A percentile compares a stretch with the other conserved stretches of the same genome.
These are phyloP conservation scores for Artemisia argyi DNA, from an alignment of 129 eudicot genomes.

Conservation along the genomic window DNA sequence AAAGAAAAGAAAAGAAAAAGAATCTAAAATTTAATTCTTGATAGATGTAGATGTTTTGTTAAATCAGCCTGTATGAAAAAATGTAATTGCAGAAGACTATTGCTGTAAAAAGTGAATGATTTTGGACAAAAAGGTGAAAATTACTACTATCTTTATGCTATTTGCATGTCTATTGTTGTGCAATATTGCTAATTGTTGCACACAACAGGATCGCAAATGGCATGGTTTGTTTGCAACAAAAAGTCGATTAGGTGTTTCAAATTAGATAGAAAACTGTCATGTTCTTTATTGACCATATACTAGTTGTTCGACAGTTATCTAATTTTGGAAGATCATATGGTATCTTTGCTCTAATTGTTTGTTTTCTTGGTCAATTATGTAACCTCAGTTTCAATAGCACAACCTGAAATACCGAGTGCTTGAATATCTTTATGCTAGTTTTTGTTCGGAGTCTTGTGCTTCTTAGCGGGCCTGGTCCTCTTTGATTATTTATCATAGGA, in stretches of 20 bases:
- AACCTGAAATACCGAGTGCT: conserved; percentile 11
- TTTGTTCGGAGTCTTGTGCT: background rate
- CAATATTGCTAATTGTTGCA: conserved; percentile 5
- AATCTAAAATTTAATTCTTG: background rate
- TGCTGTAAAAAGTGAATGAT: background rate
- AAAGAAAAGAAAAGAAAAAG: background rate
- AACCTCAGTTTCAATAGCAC: background rate
- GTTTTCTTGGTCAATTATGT: background rate
- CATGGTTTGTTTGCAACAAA: conserved; percentile 3
- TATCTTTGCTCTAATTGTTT: background rate
- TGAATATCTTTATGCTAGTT: conserved; percentile 5
- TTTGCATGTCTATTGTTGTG: conserved; percentile 10
- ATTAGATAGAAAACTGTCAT: background rate
- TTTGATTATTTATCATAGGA: background rate
- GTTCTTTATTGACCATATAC: conserved; percentile 4
- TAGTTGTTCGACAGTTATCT: background rate
- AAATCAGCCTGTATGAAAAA: background rate
- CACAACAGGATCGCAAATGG: background rate
- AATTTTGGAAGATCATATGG: conserved; percentile 4
- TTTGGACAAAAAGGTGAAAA: conserved; percentile 1
- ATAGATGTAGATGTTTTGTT: background rate
- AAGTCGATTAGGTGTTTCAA: conserved; percentile 6
- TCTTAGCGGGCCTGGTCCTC: background rate
- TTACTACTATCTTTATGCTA: conserved; percentile 1
- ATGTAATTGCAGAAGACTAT: background rate